Evolutionary conservation across 257 asterid species (phyloP).

Genomic region (Euphrasia confusa): DNA sequence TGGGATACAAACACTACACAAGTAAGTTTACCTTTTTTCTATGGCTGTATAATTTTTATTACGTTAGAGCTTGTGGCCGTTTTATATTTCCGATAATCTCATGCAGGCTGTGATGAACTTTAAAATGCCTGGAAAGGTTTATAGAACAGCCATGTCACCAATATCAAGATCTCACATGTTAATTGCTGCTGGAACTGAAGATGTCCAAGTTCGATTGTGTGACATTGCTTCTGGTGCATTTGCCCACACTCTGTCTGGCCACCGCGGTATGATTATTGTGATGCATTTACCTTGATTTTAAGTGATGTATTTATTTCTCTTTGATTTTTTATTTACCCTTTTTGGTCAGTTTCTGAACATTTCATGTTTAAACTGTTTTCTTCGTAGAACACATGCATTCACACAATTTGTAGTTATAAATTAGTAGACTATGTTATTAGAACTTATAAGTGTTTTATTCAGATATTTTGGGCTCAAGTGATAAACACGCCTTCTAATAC

Average conservation of each 20-base stretch:
- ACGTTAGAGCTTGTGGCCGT: constrained; percentile 4
- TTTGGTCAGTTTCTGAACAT: neutral
- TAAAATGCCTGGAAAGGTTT: constrained; percentile 98
- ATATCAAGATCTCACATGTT: constrained; percentile 87
- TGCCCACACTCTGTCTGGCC: constrained; percentile 97
- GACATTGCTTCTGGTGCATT: constrained; percentile 96
- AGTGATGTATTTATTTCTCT: constrained; percentile 2
- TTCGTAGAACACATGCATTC: neutral
- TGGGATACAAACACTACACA: constrained; percentile 96
- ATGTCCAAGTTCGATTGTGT: constrained; percentile 98
- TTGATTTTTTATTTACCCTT: neutral
- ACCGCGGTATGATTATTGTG: constrained; percentile 70
- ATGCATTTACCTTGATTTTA: constrained; percentile 14
- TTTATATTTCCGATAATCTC: constrained; percentile 22
- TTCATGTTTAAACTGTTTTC: constrained; percentile 5
- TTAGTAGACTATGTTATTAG: neutral
- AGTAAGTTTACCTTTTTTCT: constrained; percentile 31
- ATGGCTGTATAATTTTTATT: constrained; percentile 1
- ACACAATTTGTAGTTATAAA: neutral
- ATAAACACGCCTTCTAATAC: constrained; percentile 13
- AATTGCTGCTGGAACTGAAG: constrained; percentile 95
- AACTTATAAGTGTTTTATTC: constrained; percentile 4
- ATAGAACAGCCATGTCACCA: constrained; percentile 84
- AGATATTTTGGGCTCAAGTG: constrained; percentile 16
- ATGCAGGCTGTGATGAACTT: constrained; percentile 72